Percentiles rank a stretch among this genome's conserved stretches.
phyloP scores from a whole-genome alignment of 1,139 yeast genomes.

The Keqinozyma sinolaborantium region DNA sequence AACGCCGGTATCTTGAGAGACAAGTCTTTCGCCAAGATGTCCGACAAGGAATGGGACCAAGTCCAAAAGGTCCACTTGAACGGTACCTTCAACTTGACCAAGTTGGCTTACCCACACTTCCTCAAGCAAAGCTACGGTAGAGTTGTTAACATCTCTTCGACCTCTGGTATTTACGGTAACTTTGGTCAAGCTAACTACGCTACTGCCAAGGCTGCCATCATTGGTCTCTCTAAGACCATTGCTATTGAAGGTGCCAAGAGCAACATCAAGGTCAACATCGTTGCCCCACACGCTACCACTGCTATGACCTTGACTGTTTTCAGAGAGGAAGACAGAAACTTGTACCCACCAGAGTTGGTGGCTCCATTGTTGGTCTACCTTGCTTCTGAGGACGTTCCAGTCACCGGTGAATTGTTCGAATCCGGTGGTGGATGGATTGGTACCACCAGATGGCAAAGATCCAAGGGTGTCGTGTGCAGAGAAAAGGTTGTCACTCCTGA shows the following conservation, averaged over 20 bases:
- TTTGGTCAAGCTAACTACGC: slow-evolving; percentile 97
- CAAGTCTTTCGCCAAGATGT: slow-evolving; percentile 81
- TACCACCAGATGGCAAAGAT: slow-evolving; percentile 92
- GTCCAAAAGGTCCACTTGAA: slow-evolving; percentile 80
- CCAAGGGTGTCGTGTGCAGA: slow-evolving; percentile 73
- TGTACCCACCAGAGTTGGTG: slow-evolving; percentile 84
- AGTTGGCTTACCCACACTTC: slow-evolving; percentile 92
- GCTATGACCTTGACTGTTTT: slow-evolving; percentile 92
- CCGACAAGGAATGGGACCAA: slow-evolving; percentile 78
- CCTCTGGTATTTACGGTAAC: slow-evolving; percentile 96
- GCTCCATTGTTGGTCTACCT: slow-evolving; percentile 85
- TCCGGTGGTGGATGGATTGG: slow-evolving; percentile 92
- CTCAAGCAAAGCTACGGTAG: slow-evolving; percentile 75
- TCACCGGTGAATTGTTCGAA: slow-evolving; percentile 40
- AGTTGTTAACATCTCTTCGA: slow-evolving; percentile 85
- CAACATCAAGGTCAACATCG: slow-evolving; percentile 73
- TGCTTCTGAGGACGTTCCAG: slow-evolving; percentile 69
- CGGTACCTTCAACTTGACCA: slow-evolving; percentile 80
- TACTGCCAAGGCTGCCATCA: slow-evolving; percentile 86
- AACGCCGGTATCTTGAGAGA: slow-evolving; percentile 96
- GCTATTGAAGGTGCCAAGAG: slow-evolving; percentile 87
- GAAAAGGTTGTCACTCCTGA: slow-evolving; percentile 63
- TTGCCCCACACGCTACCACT: slow-evolving; percentile 98
- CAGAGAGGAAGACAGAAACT: slow-evolving; percentile 69
- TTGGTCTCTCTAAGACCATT: slow-evolving; percentile 80